Evolutionary conservation across 2,329 filamentous ascomycete species (phyloP).

Genomic region (Penicillium sp.): DNA sequence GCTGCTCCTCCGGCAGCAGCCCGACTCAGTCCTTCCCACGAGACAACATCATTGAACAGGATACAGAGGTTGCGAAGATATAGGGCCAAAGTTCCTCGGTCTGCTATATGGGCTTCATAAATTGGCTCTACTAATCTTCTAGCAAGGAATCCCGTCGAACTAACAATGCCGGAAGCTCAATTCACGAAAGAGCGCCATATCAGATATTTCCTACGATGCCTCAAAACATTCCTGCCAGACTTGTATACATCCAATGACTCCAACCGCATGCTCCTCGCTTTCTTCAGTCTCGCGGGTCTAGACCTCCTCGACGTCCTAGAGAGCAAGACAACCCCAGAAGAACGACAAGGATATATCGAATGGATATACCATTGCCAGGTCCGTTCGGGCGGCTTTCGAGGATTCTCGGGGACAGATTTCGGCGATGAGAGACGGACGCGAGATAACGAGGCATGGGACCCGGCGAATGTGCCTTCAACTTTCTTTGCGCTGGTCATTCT

Average conservation of each 20-base stretch:
- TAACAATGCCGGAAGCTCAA: conserved; percentile 33
- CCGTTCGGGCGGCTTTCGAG: conserved; percentile 84
- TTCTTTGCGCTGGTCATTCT: conserved; percentile 84
- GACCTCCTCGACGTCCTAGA: conserved; percentile 75
- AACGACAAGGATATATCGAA: conserved; percentile 62
- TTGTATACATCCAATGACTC: conserved; percentile 89
- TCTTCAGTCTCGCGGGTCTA: conserved; percentile 84
- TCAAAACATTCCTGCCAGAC: conserved; percentile 78
- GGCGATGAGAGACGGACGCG: conserved; percentile 52
- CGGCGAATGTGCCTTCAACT: conserved; percentile 84
- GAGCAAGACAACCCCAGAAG: conserved; percentile 57
- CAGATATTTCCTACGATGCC: conserved; percentile 91
- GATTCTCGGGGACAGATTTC: conserved; percentile 73
- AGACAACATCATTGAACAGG: background rate
- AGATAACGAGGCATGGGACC: conserved; percentile 66
- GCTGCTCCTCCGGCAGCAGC: conserved; percentile 12
- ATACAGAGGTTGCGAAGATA: background rate
- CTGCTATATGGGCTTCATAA: background rate
- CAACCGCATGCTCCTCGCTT: conserved; percentile 85
- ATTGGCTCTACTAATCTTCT: background rate
- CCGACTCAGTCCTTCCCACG: too few species aligned
- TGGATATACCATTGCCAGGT: conserved; percentile 92
- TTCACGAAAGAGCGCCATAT: conserved; percentile 68
- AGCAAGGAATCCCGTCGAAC: background rate
- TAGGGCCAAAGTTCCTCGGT: background rate